A percentile compares a stretch with the other conserved stretches of the same genome.
phyloP scores from a whole-genome alignment of 345 rosid genomes.

The Pseudoturritis turrita region DNA sequence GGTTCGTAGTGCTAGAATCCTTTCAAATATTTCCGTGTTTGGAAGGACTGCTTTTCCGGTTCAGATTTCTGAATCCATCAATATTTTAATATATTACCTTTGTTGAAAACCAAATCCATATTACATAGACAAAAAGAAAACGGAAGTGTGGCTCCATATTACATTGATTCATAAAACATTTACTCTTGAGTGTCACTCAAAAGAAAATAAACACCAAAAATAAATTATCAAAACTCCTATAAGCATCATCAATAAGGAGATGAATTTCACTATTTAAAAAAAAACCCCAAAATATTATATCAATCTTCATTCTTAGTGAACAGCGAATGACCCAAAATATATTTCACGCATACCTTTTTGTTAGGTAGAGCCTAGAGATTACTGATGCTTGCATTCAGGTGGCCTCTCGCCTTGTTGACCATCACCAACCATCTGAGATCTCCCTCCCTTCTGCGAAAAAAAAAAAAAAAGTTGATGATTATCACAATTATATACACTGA shows the following conservation, averaged over 20 bases:
- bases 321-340: background rate
- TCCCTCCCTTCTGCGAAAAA: slow-evolving; percentile 56
- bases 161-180: slow-evolving; percentile 5
- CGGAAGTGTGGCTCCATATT: no score
- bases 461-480: background rate
- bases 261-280: background rate
- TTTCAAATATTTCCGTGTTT: background rate
- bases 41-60: background rate
- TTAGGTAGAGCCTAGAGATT: background rate
- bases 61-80: background rate
- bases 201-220: slow-evolving; percentile 10
- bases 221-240: slow-evolving; percentile 6
- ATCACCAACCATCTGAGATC: slow-evolving; percentile 29
- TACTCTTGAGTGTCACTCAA: background rate
- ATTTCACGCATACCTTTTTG: background rate
- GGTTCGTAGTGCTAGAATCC: background rate
- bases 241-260: slow-evolving; percentile 4
- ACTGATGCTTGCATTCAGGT: slow-evolving; percentile 92
- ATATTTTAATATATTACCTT: no score
- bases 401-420: slow-evolving; percentile 72
- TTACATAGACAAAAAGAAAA: no score
- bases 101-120: no score
- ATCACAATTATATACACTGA: background rate
- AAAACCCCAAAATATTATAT: background rate
- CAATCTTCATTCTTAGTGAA: background rate